Conservation (phyloP, 2,329 filamentous ascomycete genomes). For the Microascus cirrosus region DNA sequence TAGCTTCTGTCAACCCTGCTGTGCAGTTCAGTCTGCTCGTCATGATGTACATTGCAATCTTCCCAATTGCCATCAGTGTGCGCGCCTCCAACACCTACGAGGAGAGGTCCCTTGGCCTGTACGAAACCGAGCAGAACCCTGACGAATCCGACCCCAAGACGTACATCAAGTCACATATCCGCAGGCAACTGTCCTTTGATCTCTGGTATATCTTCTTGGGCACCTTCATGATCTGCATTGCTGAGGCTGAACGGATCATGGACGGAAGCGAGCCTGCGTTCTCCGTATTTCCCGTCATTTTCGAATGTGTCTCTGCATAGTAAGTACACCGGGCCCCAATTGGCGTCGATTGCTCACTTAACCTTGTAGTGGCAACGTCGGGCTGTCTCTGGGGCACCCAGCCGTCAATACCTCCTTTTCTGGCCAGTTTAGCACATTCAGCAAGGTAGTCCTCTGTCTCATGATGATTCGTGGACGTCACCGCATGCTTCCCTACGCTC, state of each 20-base stretch:
- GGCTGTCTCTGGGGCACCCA: conserved; percentile 75
- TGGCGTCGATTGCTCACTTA: background rate
- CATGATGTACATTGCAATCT: conserved; percentile 99
- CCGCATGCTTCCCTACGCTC: conserved; percentile 55
- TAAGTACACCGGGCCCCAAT: background rate
- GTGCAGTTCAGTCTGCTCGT: conserved; percentile 91
- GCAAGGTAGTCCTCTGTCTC: conserved; percentile 55
- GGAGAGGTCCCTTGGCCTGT: conserved; percentile 74
- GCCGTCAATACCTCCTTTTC: conserved; percentile 69
- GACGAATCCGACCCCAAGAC: conserved; percentile 51
- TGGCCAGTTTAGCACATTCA: conserved; percentile 67
- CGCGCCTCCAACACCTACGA: conserved; percentile 94
- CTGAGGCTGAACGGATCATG: conserved; percentile 65
- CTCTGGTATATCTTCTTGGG: conserved; percentile 95
- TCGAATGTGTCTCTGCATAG: conserved; percentile 83
- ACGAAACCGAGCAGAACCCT: conserved; percentile 34
- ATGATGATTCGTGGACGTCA: conserved; percentile 62
- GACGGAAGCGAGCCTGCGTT: conserved; percentile 12
- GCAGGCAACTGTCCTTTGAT: conserved; percentile 90
- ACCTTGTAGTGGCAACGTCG: conserved; percentile 66
- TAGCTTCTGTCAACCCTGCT: conserved; percentile 71
- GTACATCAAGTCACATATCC: conserved; percentile 84
- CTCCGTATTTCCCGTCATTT: conserved; percentile 44
- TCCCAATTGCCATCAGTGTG: conserved; percentile 91
- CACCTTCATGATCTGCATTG: conserved; percentile 83